Percentiles rank a stretch among this genome's conserved stretches.
These are phyloP conservation scores for Elaeis guineensis DNA, from an alignment of 176 grass and related monocot species.

Conservation along the genomic window DNA sequence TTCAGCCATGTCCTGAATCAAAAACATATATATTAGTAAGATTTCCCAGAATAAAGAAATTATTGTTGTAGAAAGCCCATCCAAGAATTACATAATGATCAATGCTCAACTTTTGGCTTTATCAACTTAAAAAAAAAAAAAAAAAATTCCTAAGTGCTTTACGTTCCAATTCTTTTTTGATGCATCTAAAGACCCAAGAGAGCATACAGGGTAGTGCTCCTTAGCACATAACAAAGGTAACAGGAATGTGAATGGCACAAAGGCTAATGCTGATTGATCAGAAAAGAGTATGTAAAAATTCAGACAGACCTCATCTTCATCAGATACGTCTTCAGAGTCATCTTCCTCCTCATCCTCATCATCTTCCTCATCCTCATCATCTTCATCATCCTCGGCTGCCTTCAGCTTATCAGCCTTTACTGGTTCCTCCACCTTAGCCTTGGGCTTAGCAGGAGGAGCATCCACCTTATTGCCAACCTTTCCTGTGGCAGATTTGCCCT, in stretches of 20 bases:
- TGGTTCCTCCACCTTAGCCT: constrained; percentile 12
- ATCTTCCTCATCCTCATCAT: constrained; percentile 28
- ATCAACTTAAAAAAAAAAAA: too few relatives aligned
- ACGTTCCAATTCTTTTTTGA: too few relatives aligned
- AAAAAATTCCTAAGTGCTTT: too few relatives aligned
- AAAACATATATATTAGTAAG: not conserved
- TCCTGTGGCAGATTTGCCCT: constrained; percentile 14
- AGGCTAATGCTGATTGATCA: too few relatives aligned
- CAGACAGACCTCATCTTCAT: constrained; percentile 23
- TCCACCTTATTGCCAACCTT: constrained; percentile 18
- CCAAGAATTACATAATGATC: too few relatives aligned
- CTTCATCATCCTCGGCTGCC: not conserved
- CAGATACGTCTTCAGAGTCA: constrained; percentile 20
- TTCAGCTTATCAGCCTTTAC: constrained; percentile 23
- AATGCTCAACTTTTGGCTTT: too few relatives aligned
- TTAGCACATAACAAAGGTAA: too few relatives aligned
- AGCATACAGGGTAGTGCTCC: too few relatives aligned
- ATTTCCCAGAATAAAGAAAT: too few relatives aligned
- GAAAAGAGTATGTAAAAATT: not conserved
- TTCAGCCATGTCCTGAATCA: constrained; percentile 14
- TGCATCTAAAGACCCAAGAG: too few relatives aligned
- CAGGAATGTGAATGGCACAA: too few relatives aligned
- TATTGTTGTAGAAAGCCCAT: not conserved
- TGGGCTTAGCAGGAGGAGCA: constrained; percentile 28
- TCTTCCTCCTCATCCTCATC: constrained; percentile 23